A percentile compares a stretch with the other conserved stretches of the same genome.
Conservation (phyloP, 2,329 filamentous ascomycete species). For the Aspergillus neotritici region DNA sequence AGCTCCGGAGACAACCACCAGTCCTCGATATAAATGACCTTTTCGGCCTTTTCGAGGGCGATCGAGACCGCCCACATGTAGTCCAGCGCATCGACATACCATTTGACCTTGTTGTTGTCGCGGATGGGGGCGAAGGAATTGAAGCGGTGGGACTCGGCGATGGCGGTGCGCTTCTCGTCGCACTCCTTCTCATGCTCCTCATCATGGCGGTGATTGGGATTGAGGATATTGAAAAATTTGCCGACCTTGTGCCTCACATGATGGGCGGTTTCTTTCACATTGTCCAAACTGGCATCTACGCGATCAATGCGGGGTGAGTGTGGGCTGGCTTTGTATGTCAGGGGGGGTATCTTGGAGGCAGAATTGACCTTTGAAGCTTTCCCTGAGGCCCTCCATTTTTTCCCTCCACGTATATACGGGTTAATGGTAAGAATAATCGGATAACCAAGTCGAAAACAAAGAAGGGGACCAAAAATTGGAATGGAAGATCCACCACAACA, state of each 20-base stretch:
- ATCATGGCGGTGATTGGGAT: slow-evolving; percentile 84
- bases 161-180: slow-evolving; percentile 69
- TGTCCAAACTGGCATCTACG: slow-evolving; percentile 20
- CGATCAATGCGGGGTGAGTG: too few species aligned
- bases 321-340: too few species aligned
- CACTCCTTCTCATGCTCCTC: slow-evolving; percentile 83
- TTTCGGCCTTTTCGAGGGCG: slow-evolving; percentile 81
- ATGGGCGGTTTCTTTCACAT: slow-evolving; percentile 47
- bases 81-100: slow-evolving; percentile 93
- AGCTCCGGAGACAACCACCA: slow-evolving; percentile 97
- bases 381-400: slow-evolving; percentile 22
- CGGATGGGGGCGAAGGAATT: slow-evolving; percentile 85
- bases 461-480: too few species aligned
- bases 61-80: slow-evolving; percentile 94
- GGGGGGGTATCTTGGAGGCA: not conserved
- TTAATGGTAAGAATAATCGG: not conserved
- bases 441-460: not conserved
- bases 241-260: slow-evolving; percentile 59
- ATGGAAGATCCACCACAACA: too few species aligned
- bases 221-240: slow-evolving; percentile 65
- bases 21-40: slow-evolving; percentile 91
- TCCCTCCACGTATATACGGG: slow-evolving; percentile 14
- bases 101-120: slow-evolving; percentile 82
- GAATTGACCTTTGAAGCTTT: slow-evolving; percentile 22
- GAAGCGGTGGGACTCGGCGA: slow-evolving; percentile 72